Conservation (phyloP, 2,329 filamentous ascomycete genomes). For the Fusarium compactum region DNA sequence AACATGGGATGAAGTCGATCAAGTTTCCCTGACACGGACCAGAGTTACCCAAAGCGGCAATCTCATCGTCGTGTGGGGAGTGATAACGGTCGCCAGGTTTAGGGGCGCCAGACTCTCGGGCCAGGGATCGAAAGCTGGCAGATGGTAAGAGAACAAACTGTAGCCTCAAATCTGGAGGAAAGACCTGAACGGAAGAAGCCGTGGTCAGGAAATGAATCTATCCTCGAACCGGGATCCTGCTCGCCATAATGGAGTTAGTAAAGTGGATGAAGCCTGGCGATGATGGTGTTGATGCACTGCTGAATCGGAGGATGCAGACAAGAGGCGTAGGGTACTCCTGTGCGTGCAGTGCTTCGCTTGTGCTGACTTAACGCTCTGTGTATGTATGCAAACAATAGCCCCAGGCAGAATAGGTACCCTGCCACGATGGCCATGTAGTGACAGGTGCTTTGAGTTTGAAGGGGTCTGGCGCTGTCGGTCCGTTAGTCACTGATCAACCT, state of each 20-base stretch:
- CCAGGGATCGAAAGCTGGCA: conserved; percentile 31
- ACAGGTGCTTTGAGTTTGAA: conserved; percentile 17
- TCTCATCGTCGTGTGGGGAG: conserved; percentile 46
- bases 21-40: conserved; percentile 42
- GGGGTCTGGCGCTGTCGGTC: conserved; percentile 28
- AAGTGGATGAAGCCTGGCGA: conserved; percentile 32
- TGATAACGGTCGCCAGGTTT: conserved; percentile 35
- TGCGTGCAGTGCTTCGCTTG: not conserved
- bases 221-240: conserved; percentile 29
- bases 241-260: conserved; percentile 28
- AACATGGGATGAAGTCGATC: conserved; percentile 44
- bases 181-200: conserved; percentile 34
- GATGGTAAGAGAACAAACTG: conserved; percentile 16
- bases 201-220: conserved; percentile 28
- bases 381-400: conserved; percentile 3
- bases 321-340: conserved; percentile 28
- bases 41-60: conserved; percentile 45
- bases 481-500: conserved; percentile 29
- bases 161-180: conserved; percentile 14
- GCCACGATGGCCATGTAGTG: conserved; percentile 3
- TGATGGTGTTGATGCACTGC: conserved; percentile 3
- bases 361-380: conserved; percentile 10
- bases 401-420: not conserved
- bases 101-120: conserved; percentile 38
- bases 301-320: conserved; percentile 24